Percentiles rank a stretch among this genome's conserved stretches.
Conservation (phyloP, 768 basidiomycete species). For the Ramaria sp. region DNA sequence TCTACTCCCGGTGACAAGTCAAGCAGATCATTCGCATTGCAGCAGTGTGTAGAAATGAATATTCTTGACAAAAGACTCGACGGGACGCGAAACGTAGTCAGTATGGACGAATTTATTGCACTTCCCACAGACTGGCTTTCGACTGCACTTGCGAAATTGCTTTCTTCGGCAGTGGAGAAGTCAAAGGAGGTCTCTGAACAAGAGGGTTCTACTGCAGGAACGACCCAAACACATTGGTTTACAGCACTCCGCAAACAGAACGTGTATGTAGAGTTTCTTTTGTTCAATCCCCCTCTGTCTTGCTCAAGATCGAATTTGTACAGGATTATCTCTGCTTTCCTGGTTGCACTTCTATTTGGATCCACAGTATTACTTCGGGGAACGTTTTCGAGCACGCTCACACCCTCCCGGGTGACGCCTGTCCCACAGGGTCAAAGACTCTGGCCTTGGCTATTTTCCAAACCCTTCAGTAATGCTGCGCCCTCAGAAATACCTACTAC, state of each 20-base stretch:
- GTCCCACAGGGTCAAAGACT: neutral
- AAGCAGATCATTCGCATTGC: neutral
- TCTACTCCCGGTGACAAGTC: neutral
- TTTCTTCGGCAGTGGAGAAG: neutral
- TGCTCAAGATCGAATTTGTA: neutral
- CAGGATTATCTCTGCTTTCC: constrained; percentile 3
- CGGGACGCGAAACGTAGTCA: neutral
- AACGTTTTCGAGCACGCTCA: neutral
- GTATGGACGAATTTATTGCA: neutral
- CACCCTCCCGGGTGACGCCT: neutral
- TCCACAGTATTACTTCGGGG: neutral
- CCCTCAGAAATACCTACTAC: neutral
- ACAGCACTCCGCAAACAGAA: constrained; percentile 1
- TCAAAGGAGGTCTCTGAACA: neutral
- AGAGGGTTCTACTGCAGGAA: neutral
- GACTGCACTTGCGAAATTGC: neutral
- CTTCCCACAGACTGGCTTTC: neutral
- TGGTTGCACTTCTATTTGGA: neutral
- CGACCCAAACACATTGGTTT: neutral
- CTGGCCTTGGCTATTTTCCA: neutral
- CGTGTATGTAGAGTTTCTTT: neutral
- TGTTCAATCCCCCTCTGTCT: neutral
- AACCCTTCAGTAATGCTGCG: neutral
- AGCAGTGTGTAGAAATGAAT: constrained; percentile 5
- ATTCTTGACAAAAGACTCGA: neutral